Evolutionary conservation across 345 rosid species (phyloP).

Genomic region (Atalantia buxifolia): DNA sequence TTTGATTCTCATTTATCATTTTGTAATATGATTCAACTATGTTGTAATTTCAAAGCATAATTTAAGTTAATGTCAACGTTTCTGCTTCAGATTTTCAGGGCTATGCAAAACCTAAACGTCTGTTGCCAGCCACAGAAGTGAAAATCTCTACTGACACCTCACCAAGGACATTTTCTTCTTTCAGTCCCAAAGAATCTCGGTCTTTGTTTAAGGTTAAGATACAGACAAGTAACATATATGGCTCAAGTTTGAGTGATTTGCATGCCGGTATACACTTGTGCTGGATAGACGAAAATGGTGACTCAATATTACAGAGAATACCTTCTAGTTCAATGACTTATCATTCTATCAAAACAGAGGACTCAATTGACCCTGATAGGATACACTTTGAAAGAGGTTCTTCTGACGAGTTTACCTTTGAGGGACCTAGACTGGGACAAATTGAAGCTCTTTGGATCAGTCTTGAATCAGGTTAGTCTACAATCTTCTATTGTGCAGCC

Average conservation of each 20-base stretch:
- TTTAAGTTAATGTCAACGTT: slow-evolving; percentile 1
- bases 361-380: slow-evolving; percentile 23
- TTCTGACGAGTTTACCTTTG: slow-evolving; percentile 62
- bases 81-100: slow-evolving; percentile 63
- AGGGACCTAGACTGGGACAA: slow-evolving; percentile 50
- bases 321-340: slow-evolving; percentile 37
- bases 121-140: slow-evolving; percentile 52
- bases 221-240: slow-evolving; percentile 60
- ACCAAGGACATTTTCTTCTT: slow-evolving; percentile 18
- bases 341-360: slow-evolving; percentile 26
- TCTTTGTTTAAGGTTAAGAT: slow-evolving; percentile 62
- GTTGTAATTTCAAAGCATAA: neutral
- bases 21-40: neutral
- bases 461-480: slow-evolving; percentile 69
- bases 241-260: slow-evolving; percentile 59
- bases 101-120: slow-evolving; percentile 67
- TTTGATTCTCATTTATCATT: neutral
- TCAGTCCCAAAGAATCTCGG: slow-evolving; percentile 23
- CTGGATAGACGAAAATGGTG: slow-evolving; percentile 63
- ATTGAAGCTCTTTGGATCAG: slow-evolving; percentile 80
- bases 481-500: neutral
- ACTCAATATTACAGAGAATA: slow-evolving; percentile 64
- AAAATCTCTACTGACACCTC: slow-evolving; percentile 31
- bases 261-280: slow-evolving; percentile 67
- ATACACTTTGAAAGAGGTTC: slow-evolving; percentile 73